Evolutionary conservation across 2,329 filamentous ascomycete species (phyloP), one percentile per base, ranked within the genome.

Genomic region (Cladosporium sp.): DNA sequence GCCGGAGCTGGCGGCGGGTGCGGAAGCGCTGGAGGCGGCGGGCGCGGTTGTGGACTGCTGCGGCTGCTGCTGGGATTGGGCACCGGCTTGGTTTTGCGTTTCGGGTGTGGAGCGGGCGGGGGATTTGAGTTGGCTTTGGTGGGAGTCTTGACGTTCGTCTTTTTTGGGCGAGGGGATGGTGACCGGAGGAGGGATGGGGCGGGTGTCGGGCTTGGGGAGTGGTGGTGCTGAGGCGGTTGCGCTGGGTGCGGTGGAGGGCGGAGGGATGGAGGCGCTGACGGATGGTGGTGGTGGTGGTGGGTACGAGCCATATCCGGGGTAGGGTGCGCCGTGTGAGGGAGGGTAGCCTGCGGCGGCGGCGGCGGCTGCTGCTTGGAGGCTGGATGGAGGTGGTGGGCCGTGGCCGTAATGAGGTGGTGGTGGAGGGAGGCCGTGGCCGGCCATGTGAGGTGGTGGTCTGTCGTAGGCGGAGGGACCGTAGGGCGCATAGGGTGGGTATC

Each of bases 1-100:
- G 15, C 59, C 62, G 18, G 63, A 64, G 27, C 56, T 63, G 6
- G 50, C 50, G 13, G 60, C 40, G 22, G 47, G 32, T 30, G 51
- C 32, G 47, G 45, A 12, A 42, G 52, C 27, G 13, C 13, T 20
- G 58, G 56, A 27, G 62, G 76, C 43, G 74, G 75, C 53, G 64
- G 70, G 12, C 73, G 61, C 2, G 73, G 68, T 1, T 73, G 79
- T 73, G 60, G 82, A 52, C n/a, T n/a, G n/a, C n/a, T n/a, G n/a
- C n/a, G n/a, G n/a, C n/a, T n/a, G n/a, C n/a, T n/a, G n/a, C 58
- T 29, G 68, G 70, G 77, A 63, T 54, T 67, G 66, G 11, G 59
- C 68, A 57, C 67, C 66, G 51, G 68, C 58, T 22, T 69, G 61
- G 11, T 68, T 65, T 56, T 75, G 74, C n/a, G 68, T 63, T 12